phyloP scores from a whole-genome alignment of 2,329 filamentous ascomycete genomes.

The Fusarium agapanthi region DNA sequence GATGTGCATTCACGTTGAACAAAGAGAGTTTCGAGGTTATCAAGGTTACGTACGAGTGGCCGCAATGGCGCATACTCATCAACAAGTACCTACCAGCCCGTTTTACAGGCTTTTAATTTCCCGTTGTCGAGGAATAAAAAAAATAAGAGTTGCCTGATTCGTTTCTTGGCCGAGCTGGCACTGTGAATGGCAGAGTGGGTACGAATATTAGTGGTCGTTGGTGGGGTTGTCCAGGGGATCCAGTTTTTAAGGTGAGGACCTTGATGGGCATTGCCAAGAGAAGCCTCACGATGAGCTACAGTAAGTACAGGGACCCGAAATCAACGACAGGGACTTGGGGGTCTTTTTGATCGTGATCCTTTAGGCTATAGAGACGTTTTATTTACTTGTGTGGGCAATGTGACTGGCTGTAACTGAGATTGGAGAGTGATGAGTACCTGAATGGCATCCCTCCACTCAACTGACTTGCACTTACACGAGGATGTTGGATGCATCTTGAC shows the following conservation, averaged over 20 bases:
- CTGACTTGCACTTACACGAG: neutral
- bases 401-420: neutral
- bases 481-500: neutral
- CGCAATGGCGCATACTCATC: neutral
- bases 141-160: conserved; percentile 7
- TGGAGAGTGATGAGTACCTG: neutral
- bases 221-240: conserved; percentile 3
- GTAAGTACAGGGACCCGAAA: neutral
- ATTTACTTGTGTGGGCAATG: neutral
- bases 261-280: conserved; percentile 37
- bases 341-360: neutral
- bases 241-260: conserved; percentile 39
- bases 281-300: conserved; percentile 13
- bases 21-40: neutral
- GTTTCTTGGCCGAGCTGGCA: neutral
- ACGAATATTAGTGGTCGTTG: neutral
- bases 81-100: neutral
- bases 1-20: neutral
- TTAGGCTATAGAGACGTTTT: neutral
- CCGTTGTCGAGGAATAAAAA: neutral
- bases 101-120: neutral
- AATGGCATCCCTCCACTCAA: neutral
- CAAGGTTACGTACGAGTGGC: neutral
- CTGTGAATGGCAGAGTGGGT: neutral
- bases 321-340: neutral